Evolutionary conservation across 192 early-diverging fungal genomes (phyloP), one percentile per base, ranked within the genome.

Genomic region (Umbelopsis sp.): DNA sequence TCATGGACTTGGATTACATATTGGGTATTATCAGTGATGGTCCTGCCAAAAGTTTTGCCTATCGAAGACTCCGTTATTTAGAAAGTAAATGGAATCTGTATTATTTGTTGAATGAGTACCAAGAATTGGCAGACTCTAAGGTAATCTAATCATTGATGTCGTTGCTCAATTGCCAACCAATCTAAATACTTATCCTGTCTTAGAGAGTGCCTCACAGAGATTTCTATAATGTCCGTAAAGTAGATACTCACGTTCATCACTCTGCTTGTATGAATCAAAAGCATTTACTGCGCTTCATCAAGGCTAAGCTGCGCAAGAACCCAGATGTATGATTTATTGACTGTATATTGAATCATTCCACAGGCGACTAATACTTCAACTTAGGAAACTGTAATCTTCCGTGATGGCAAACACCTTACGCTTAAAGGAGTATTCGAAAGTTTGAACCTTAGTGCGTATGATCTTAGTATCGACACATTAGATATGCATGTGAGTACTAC

Each of bases 221-320:
- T 77, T 94, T 97, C 75, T 98, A 98, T 87, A 98, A 98, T 68
- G 94, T 98, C 51, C 91, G 97, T 58, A 98, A 98, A 74, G 95
- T 98, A 18, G 97, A 98, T 80, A 96, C 94, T 51, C 96, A 98
- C 85, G 91, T 98, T 47, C 96, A 98, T 70, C 87, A 95, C 73
- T 91, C 92, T 5, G 86, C 90, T 4, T 96, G 94, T 70, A 97
- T 98, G 96, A 98, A 97, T 78, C 93, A 95, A 75, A 98, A 98
- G 82, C 96, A 98, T 75, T 70, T 98, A 58, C 78, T 98, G 37
- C 92, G 95, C 8, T 98, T 97, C 72, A 97, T 98, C 81, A 98
- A 98, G 77, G 87, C 91, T 41, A 97, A 96, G 77, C 80, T 98
- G 68, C 88, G 88, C 76, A 92, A 87, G 48, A 77, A 75, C 41